Conservation (phyloP, 1,284 basidiomycete genomes). For the Veloboletus limbatus region DNA sequence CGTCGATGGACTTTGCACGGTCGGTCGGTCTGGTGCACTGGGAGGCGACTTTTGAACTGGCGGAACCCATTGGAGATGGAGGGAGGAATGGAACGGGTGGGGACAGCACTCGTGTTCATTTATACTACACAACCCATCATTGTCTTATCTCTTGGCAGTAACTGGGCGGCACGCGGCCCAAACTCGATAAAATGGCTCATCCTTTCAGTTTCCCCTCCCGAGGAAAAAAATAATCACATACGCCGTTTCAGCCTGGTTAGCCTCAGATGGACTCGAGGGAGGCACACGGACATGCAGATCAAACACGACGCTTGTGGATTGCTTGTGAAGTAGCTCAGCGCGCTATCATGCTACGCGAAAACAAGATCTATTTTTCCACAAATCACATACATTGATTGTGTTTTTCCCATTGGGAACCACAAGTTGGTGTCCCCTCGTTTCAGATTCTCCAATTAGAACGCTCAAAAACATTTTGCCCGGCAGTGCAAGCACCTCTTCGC, state of each 20-base stretch:
- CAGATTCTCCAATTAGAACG: background rate
- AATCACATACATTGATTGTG: too few species aligned
- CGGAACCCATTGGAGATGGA: constrained; percentile 22
- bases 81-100: constrained; percentile 3
- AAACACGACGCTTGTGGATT: too few species aligned
- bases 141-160: constrained; percentile 18
- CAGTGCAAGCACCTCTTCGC: too few species aligned
- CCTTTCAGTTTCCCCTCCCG: background rate
- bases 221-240: background rate
- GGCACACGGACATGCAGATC: too few species aligned
- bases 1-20: constrained; percentile 25
- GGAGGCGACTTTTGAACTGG: constrained; percentile 23
- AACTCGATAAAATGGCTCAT: constrained; percentile 5
- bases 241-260: background rate
- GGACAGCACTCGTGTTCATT: constrained; percentile 18
- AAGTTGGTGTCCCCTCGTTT: background rate
- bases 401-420: too few species aligned
- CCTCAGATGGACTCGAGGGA: too few species aligned
- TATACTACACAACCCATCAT: too few species aligned
- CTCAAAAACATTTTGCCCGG: too few species aligned
- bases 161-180: constrained; percentile 17
- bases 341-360: too few species aligned
- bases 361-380: too few species aligned
- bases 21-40: constrained; percentile 20
- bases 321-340: too few species aligned